Evolutionary conservation across 345 rosid genomes (phyloP).

Genomic region (Clarkia xantiana): DNA sequence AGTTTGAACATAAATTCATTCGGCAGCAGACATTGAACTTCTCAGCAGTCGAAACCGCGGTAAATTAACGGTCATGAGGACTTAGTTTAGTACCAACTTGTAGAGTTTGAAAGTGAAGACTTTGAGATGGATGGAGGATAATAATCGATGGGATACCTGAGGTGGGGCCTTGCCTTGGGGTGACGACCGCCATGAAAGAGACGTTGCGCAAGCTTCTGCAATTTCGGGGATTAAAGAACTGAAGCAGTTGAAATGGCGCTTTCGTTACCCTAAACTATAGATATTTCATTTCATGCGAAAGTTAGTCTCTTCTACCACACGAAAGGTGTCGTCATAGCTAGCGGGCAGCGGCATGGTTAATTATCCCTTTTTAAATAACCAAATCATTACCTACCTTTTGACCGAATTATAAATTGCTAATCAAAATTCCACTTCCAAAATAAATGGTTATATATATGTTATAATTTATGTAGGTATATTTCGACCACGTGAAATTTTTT

Average conservation of each 20-base stretch:
- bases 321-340: too few relatives aligned
- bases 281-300: too few relatives aligned
- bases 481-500: too few relatives aligned
- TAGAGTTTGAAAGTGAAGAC: neutral
- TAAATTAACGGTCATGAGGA: neutral
- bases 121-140: neutral
- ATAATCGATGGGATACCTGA: neutral
- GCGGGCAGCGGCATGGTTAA: too few relatives aligned
- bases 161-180: neutral
- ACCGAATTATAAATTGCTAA: too few relatives aligned
- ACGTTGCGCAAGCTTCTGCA: slow-evolving; percentile 3
- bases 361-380: too few relatives aligned
- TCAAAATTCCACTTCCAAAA: too few relatives aligned
- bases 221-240: neutral
- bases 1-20: neutral
- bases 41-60: slow-evolving; percentile 3
- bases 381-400: too few relatives aligned
- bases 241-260: slow-evolving; percentile 11
- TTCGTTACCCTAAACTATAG: slow-evolving; percentile 2
- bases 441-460: too few relatives aligned
- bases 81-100: neutral
- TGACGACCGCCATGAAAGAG: slow-evolving; percentile 7
- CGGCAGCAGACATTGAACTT: neutral
- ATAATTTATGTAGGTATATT: too few relatives aligned
- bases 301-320: too few relatives aligned